Base-by-base conservation (phyloP, 225 moss, liverwort and hornwort genomes). In the Anthoceros angustus region DNA sequence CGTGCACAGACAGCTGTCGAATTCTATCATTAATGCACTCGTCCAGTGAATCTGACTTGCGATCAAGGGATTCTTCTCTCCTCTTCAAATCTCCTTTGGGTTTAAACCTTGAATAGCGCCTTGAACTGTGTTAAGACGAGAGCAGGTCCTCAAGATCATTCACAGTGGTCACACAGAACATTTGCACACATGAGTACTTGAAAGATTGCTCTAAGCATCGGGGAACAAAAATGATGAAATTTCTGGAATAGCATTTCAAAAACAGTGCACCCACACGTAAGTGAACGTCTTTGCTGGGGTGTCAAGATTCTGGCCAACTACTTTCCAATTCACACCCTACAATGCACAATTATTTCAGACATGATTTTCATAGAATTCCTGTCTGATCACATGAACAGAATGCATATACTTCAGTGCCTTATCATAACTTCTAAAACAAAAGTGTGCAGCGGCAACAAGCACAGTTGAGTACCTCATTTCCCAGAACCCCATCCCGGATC, bases 281-380 rank as follows among this genome's bases (percentile, higher is more conserved):
- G 55, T 18, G 55, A 55, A 55, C 55, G 23, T 55, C 23, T 55
- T 55, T 18, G 55, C 55, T 55, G 18, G 18, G 23, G 16, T 55
- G n/a, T 55, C 55, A 7, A 18, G 55, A 20, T 55, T 23, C 14
- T 55, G 55, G 55, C 55, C 55, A 55, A 55, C 55, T 5, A 55
- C 55, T 23, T 23, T 55, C 55, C 55, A 55, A 23, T 55, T 55
- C 16, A 55, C 55, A 55, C 55, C 55, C 55, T 55, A 55, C n/a
- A 55, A 55, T 55, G 55, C 55, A 55, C 16, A 20, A 15, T 18
- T 7, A 18, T 0, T 18, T 18, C 55, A 20, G n/a, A 9, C 55
- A 18, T 55, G 55, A 55, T 55, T 7, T 18, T 15, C 55, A 55
- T 7, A 9, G 55, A 15, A 18, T 18, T 48, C 32, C 32, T 12